Percentiles rank a stretch among this genome's conserved stretches.
phyloP scores from a whole-genome alignment of 2,329 filamentous ascomycete genomes.

The Raffaelea albimanens region DNA sequence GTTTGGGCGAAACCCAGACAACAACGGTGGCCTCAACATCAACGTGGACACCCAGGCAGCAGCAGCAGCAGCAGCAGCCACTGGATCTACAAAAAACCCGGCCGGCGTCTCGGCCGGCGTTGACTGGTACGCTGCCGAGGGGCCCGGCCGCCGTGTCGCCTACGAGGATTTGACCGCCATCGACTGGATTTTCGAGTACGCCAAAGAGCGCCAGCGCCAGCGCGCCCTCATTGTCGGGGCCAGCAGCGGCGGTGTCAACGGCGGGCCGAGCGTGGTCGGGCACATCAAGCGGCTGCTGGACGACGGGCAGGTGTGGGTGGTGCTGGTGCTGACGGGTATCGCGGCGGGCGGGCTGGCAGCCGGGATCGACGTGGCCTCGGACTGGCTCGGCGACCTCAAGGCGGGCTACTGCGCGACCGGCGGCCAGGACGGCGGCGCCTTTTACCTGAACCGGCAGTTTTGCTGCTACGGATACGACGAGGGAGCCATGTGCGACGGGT shows the following conservation, averaged over 20 bases:
- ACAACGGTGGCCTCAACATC: too few relatives aligned
- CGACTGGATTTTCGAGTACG: slow-evolving; percentile 99
- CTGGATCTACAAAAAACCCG: neutral
- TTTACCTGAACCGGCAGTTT: slow-evolving; percentile 85
- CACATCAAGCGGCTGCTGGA: slow-evolving; percentile 67
- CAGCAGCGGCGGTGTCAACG: slow-evolving; percentile 48
- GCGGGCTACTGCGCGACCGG: slow-evolving; percentile 74
- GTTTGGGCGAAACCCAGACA: too few relatives aligned
- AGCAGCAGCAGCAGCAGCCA: neutral
- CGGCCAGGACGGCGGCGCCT: slow-evolving; percentile 67
- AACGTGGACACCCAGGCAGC: too few relatives aligned
- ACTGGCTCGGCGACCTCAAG: slow-evolving; percentile 92
- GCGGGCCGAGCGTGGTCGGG: slow-evolving; percentile 56
- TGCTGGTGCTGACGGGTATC: slow-evolving; percentile 77
- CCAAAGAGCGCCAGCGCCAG: slow-evolving; percentile 83
- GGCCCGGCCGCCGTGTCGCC: slow-evolving; percentile 77
- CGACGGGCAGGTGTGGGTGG: slow-evolving; percentile 82
- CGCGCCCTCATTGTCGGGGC: slow-evolving; percentile 64
- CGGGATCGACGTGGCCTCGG: slow-evolving; percentile 78
- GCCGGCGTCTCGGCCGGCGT: slow-evolving; percentile 14
- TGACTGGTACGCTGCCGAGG: slow-evolving; percentile 75
- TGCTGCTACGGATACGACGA: slow-evolving; percentile 91
- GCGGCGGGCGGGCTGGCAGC: slow-evolving; percentile 79
- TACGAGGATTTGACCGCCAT: slow-evolving; percentile 97
- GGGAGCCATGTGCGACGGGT: slow-evolving; percentile 71